These are phyloP conservation scores for Wickerhamomyces mucosus DNA, from an alignment of 805 yeast species.

Conservation along the genomic window DNA sequence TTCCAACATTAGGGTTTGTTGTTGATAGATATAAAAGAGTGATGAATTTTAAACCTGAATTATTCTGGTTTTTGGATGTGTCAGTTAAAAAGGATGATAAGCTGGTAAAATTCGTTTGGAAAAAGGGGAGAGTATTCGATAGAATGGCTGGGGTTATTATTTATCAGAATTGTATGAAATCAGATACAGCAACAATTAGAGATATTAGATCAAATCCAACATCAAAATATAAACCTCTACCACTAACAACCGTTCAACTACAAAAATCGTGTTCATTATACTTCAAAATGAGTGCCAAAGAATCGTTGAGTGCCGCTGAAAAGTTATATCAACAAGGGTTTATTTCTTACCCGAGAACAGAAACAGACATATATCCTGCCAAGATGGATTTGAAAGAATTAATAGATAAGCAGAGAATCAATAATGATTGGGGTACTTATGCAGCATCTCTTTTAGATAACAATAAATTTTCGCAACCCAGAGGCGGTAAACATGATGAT, in stretches of 20 bases:
- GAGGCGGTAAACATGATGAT: slow-evolving; percentile 80
- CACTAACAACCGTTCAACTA: slow-evolving; percentile 87
- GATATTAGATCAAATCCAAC: slow-evolving; percentile 53
- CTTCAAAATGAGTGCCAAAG: slow-evolving; percentile 73
- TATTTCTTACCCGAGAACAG: slow-evolving; percentile 94
- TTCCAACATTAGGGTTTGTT: slow-evolving; percentile 93
- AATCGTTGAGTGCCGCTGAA: slow-evolving; percentile 73
- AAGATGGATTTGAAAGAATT: slow-evolving; percentile 61
- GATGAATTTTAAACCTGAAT: slow-evolving; percentile 61
- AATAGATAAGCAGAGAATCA: slow-evolving; percentile 49
- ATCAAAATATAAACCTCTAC: slow-evolving; percentile 73
- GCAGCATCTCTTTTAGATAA: slow-evolving; percentile 36
- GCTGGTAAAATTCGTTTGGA: slow-evolving; percentile 55
- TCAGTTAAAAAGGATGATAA: slow-evolving; percentile 33
- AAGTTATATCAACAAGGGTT: slow-evolving; percentile 76
- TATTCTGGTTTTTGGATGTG: slow-evolving; percentile 67
- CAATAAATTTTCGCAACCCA: slow-evolving; percentile 48
- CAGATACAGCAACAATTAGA: slow-evolving; percentile 40
- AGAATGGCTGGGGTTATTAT: slow-evolving; percentile 50
- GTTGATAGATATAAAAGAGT: slow-evolving; percentile 84
- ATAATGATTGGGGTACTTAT: slow-evolving; percentile 62
- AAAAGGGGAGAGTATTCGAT: slow-evolving; percentile 63
- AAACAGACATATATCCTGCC: slow-evolving; percentile 79
- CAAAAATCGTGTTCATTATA: slow-evolving; percentile 77
- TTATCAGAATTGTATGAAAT: slow-evolving; percentile 56